phyloP scores from a whole-genome alignment of 176 grass and related monocot genomes.

The Triticum dicoccoides region DNA sequence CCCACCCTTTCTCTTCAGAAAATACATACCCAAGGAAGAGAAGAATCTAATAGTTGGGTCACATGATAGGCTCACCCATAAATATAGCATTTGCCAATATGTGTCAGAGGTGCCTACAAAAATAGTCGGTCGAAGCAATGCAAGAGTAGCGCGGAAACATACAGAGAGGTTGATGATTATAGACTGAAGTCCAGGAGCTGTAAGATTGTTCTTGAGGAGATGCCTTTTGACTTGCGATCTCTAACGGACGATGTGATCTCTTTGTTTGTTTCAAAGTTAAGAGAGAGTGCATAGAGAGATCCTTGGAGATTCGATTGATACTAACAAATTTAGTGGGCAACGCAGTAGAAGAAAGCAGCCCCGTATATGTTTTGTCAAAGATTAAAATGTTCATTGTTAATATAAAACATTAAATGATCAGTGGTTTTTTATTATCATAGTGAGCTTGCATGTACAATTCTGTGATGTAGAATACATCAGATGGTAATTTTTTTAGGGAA shows the following conservation, averaged over 20 bases:
- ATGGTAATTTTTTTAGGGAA: no score
- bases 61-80: not conserved
- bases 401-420: no score
- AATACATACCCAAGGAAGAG: not conserved
- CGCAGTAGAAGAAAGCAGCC: constrained; percentile 71
- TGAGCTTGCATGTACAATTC: no score
- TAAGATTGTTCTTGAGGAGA: constrained; percentile 80
- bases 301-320: constrained; percentile 83
- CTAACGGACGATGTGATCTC: constrained; percentile 79
- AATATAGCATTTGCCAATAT: not conserved
- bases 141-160: not conserved
- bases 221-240: constrained; percentile 75
- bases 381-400: no score
- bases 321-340: constrained; percentile 92
- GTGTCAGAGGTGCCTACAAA: not conserved
- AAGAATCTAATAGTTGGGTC: not conserved
- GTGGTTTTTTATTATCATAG: no score
- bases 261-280: constrained; percentile 88
- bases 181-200: constrained; percentile 72
- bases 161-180: not conserved
- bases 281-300: constrained; percentile 89
- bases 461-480: no score
- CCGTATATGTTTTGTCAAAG: no score
- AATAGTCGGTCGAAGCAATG: not conserved
- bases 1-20: not conserved